Evolutionary conservation across 139 green algal genomes (phyloP).

Genomic region (Trebouxia sp.): DNA sequence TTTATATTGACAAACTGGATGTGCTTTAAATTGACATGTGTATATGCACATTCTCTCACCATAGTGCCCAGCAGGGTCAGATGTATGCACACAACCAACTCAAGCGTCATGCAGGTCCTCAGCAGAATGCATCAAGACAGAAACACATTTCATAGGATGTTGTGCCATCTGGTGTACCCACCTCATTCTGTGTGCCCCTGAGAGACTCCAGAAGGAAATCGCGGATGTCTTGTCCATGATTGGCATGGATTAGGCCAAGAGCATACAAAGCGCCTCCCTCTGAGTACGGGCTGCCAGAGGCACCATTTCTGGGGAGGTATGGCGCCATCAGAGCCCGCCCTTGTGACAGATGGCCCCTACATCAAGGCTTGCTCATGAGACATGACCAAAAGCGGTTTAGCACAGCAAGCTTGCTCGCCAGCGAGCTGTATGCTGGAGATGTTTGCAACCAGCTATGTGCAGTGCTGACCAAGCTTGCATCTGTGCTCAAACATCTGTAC

Average conservation of each 20-base stretch:
- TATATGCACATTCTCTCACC: too few species aligned
- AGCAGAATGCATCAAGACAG: too few species aligned
- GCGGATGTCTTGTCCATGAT: slow-evolving; percentile 79
- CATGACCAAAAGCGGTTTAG: neutral
- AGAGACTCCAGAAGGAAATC: slow-evolving; percentile 89
- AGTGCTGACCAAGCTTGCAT: too few species aligned
- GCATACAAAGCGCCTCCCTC: slow-evolving; percentile 97
- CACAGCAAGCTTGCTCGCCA: neutral
- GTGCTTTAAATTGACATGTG: too few species aligned
- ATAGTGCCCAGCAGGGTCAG: too few species aligned
- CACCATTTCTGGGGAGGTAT: slow-evolving; percentile 86
- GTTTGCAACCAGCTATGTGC: too few species aligned
- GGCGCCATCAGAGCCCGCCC: slow-evolving; percentile 84
- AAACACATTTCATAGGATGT: neutral
- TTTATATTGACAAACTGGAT: too few species aligned
- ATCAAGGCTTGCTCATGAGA: too few species aligned
- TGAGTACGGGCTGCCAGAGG: slow-evolving; percentile 53
- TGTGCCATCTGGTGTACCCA: neutral
- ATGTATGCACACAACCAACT: too few species aligned
- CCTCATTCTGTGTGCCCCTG: slow-evolving; percentile 79
- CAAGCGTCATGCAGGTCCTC: too few species aligned
- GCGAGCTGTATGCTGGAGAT: too few species aligned
- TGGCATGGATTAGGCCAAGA: slow-evolving; percentile 95
- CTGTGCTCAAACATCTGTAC: too few species aligned
- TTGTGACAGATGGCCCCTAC: slow-evolving; percentile 77